A percentile compares a stretch with the other conserved stretches of the same genome.
Conservation (phyloP, 2,329 filamentous ascomycete genomes). For the Cryphonectria carpinicola region DNA sequence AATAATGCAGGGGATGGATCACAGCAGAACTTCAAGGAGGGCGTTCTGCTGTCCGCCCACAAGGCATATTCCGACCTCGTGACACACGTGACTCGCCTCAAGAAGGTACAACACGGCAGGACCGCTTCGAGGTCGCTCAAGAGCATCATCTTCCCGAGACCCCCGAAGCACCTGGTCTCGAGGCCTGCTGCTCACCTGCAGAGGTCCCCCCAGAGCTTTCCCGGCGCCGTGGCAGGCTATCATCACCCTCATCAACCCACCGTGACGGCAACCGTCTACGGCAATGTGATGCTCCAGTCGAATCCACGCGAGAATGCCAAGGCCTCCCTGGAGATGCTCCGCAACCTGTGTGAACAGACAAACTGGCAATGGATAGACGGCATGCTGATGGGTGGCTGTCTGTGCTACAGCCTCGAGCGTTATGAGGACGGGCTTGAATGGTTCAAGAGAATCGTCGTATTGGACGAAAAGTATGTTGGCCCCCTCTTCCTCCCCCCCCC, state of each 20-base stretch:
- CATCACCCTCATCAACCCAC: constrained; percentile 19
- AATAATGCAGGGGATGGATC: constrained; percentile 33
- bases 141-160: constrained; percentile 60
- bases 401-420: constrained; percentile 86
- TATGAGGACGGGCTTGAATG: constrained; percentile 77
- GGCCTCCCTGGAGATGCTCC: constrained; percentile 72
- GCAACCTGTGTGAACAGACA: constrained; percentile 76
- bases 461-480: constrained; percentile 58
- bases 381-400: constrained; percentile 86
- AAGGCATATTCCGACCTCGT: constrained; percentile 73
- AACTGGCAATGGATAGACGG: constrained; percentile 91
- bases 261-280: constrained; percentile 31
- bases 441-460: constrained; percentile 67
- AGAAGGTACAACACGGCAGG: constrained; percentile 50
- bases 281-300: constrained; percentile 37
- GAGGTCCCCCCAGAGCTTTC: constrained; percentile 27
- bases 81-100: constrained; percentile 63
- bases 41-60: constrained; percentile 71
- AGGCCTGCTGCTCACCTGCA: constrained; percentile 26
- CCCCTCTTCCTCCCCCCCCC: background rate
- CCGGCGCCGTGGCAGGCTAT: constrained; percentile 21
- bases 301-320: constrained; percentile 59
- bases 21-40: constrained; percentile 63
- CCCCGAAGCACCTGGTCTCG: constrained; percentile 42
- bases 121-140: constrained; percentile 47